Evolutionary conservation across 2,329 filamentous ascomycete genomes (phyloP), one percentile per base, ranked within the genome.

Genomic region (Pseudovirgaria hyperparasitica): DNA sequence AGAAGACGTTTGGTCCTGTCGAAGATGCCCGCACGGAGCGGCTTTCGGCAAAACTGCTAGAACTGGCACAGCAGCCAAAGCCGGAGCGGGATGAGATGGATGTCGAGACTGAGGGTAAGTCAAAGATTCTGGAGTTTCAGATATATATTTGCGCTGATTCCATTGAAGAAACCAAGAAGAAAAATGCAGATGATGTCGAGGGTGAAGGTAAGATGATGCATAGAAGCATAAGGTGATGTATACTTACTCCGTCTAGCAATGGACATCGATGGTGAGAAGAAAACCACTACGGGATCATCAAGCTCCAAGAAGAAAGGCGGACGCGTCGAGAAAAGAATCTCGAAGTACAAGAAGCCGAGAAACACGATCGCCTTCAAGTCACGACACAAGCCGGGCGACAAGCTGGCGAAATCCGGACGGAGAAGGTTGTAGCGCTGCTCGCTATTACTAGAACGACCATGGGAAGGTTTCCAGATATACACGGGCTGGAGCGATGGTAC

Each of bases 1-100:
- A 71, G 39, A 74, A 72, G 38, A 78, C 94, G 39, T 94, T 92
- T 57, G 82, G 78, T 2, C 87, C 87, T 10, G 74, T 76, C 29
- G 82, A 87, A 53, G 62, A 68, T 43, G 85, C 80, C 23, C 72
- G 87, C 41, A 77, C 76, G 28, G 77, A 86, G 55, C 76, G 87
- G 39, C 71, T 94, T 19, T 84, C 82, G 20, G 79, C 81, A 34
- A 93, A 90, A 58, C 65, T 94, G 33, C 65, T 86, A 46, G 84
- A 86, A 51, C 54, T 92, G 42, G 80, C 79, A 24, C 67, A 76
- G 31, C 75, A 85, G 48, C 76, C 82, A 33, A 84, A 80, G 52
- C 75, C 80, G 26, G 47, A 48, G 13, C 49, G 41, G 34, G 53
- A 55, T 29, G 52, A 62, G 22, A 61, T 65, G 41, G 58, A 65